Conservation (phyloP, 2,329 filamentous ascomycete genomes). For the Incumbomyces delicatus region DNA sequence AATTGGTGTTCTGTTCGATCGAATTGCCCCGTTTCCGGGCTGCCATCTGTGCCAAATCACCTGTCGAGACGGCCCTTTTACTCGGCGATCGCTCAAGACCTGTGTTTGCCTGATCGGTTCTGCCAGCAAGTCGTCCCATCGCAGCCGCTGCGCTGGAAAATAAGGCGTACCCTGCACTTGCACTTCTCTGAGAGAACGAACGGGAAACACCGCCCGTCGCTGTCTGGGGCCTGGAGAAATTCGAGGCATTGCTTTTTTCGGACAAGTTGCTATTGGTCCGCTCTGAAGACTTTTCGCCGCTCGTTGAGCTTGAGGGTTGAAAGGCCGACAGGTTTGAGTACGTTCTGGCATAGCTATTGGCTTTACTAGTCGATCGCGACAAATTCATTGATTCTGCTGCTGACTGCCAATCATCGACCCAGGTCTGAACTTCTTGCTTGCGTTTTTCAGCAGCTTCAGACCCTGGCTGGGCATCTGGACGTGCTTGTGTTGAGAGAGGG, state of each 20-base stretch:
- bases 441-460: slow-evolving; percentile 13
- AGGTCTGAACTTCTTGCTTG: slow-evolving; percentile 21
- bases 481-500: slow-evolving; percentile 14
- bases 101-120: slow-evolving; percentile 3
- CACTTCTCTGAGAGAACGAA: slow-evolving; percentile 17
- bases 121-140: slow-evolving; percentile 13
- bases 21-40: slow-evolving; percentile 11
- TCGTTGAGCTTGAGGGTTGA: slow-evolving; percentile 8
- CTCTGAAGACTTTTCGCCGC: slow-evolving; percentile 28
- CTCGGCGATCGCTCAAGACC: slow-evolving; percentile 13
- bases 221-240: slow-evolving; percentile 12
- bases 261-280: slow-evolving; percentile 50
- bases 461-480: background rate
- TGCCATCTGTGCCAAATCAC: slow-evolving; percentile 4
- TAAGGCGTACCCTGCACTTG: slow-evolving; percentile 17
- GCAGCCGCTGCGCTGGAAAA: slow-evolving; percentile 21
- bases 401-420: slow-evolving; percentile 23
- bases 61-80: slow-evolving; percentile 17
- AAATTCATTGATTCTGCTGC: slow-evolving; percentile 20
- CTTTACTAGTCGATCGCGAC: slow-evolving; percentile 19
- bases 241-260: slow-evolving; percentile 34
- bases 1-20: slow-evolving; percentile 8
- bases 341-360: slow-evolving; percentile 13
- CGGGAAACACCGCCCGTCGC: slow-evolving; percentile 30
- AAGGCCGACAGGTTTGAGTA: slow-evolving; percentile 20